These are phyloP conservation scores for Ceratocystis cacaofunesta DNA, from an alignment of 2,329 filamentous ascomycete genomes.

Conservation along the genomic window DNA sequence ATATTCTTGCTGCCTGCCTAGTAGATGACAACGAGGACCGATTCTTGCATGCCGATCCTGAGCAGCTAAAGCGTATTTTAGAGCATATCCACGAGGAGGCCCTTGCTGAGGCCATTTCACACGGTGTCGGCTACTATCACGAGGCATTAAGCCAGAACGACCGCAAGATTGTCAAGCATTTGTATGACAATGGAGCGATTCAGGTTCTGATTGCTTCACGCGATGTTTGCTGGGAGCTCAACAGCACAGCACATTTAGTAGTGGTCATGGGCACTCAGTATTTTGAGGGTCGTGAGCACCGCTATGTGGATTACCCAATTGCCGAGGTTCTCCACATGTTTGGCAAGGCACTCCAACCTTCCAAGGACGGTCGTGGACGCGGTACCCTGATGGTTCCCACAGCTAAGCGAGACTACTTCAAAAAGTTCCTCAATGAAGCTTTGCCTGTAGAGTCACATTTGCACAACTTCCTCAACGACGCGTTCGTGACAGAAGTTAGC, in stretches of 20 bases:
- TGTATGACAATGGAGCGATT: constrained; percentile 79
- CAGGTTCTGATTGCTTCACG: constrained; percentile 64
- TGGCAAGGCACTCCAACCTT: constrained; percentile 70
- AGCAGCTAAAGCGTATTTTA: constrained; percentile 70
- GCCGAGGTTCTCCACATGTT: constrained; percentile 97
- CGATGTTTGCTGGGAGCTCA: constrained; percentile 92
- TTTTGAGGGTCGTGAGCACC: constrained; percentile 90
- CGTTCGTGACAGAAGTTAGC: constrained; percentile 93
- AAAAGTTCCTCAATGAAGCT: constrained; percentile 94
- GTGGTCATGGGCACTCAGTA: constrained; percentile 97
- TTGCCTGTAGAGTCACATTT: constrained; percentile 90
- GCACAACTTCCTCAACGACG: constrained; percentile 81
- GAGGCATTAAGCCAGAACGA: constrained; percentile 81
- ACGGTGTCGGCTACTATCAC: constrained; percentile 94
- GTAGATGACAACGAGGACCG: constrained; percentile 85
- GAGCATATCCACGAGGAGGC: constrained; percentile 73
- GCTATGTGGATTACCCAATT: constrained; percentile 91
- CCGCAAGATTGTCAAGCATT: constrained; percentile 82
- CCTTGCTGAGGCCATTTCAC: constrained; percentile 74
- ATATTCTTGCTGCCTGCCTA: constrained; percentile 74
- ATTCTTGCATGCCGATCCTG: constrained; percentile 72
- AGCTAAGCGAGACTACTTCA: constrained; percentile 94
- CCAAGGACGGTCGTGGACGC: constrained; percentile 64
- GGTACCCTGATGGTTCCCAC: constrained; percentile 94
- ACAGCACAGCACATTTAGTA: constrained; percentile 76